A percentile compares a stretch with the other conserved stretches of the same genome.
Evolutionary conservation across 805 yeast species (phyloP).

Genomic region (Metschnikowia cubensis): DNA sequence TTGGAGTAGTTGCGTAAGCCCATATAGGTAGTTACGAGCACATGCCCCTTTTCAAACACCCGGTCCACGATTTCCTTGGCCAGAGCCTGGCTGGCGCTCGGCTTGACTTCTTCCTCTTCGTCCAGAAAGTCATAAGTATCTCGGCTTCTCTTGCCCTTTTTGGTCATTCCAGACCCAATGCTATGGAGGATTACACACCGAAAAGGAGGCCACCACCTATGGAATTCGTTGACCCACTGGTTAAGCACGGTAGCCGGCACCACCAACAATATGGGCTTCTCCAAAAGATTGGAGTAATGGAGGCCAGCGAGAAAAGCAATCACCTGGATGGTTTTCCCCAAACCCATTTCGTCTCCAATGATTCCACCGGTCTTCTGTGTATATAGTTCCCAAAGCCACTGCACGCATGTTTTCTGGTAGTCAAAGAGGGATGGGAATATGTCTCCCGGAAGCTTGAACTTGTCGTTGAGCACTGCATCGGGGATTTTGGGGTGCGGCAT

Average conservation of each 20-base stretch:
- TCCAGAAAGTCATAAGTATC: slow-evolving; percentile 27
- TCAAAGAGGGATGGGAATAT: slow-evolving; percentile 82
- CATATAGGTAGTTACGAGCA: slow-evolving; percentile 86
- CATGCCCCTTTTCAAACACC: slow-evolving; percentile 69
- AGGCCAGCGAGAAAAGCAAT: slow-evolving; percentile 88
- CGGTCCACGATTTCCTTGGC: slow-evolving; percentile 51
- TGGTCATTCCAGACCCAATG: slow-evolving; percentile 80
- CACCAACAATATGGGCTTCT: slow-evolving; percentile 78
- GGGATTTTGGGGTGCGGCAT: slow-evolving; percentile 73
- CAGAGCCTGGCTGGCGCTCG: slow-evolving; percentile 26
- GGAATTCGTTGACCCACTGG: slow-evolving; percentile 97
- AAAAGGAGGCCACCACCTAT: slow-evolving; percentile 97
- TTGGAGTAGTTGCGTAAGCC: slow-evolving; percentile 71
- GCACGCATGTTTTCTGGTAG: slow-evolving; percentile 94
- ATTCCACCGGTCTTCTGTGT: slow-evolving; percentile 91
- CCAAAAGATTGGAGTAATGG: slow-evolving; percentile 71
- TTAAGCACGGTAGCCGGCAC: slow-evolving; percentile 96
- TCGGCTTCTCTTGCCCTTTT: slow-evolving; percentile 27
- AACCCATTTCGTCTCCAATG: slow-evolving; percentile 97
- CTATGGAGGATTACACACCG: slow-evolving; percentile 84
- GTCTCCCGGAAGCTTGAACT: slow-evolving; percentile 83
- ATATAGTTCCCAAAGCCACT: slow-evolving; percentile 95
- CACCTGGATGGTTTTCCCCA: slow-evolving; percentile 92
- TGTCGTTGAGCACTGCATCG: slow-evolving; percentile 70
- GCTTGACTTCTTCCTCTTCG: slow-evolving; percentile 2